Evolutionary conservation across 352 stramenopile species (phyloP), one percentile per base, ranked within the genome.

Genomic region (Pythium diclinum): DNA sequence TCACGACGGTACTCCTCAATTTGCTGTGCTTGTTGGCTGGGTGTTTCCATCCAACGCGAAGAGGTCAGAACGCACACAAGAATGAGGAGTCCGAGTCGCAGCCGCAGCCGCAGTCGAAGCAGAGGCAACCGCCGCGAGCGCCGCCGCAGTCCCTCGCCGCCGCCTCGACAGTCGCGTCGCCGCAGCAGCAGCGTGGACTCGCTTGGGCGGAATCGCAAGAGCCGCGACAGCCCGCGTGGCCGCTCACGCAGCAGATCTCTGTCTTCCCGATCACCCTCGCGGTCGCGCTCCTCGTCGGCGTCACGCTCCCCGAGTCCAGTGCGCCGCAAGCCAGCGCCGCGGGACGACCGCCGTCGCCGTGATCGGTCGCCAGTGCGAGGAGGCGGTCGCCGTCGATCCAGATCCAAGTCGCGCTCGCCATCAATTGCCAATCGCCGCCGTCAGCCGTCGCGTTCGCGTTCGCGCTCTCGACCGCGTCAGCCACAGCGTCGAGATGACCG

Each of bases 181-280:
- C 56, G 61, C 17, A 74, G 67, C 60, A 59, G 44, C 23, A 77
- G 63, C 47, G 66, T 72, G 36, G 66, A 72, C 51, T 72, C 66
- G 40, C 66, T 72, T 23, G 60, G 66, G 0, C 60, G 66, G 6
- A 19, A 36, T 17, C 64, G 57, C 40, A 64, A 65, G 54, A 58
- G 33, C 47, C 49, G 32, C 28, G n/a, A 53, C 19, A 38, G n/a
- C 8, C 44, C 44, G 10, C 58, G 47, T 16, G 21, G 44, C 21
- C 58, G 58, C 46, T 38, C 46, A 19, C 59, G 33, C 48, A 65
- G 47, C 46, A 51, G 57, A 28, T 65, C 59, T 8, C 34, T 30
- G n/a, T 61, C 55, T 38, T 63, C 65, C 5, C 38, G 40, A 10
- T 63, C 25, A 28, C 25, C 25, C 25, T 28, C 58, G 21, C 38